Evolutionary conservation across 2,329 filamentous ascomycete species (phyloP).

Genomic region (Mycosphaerella sp.): DNA sequence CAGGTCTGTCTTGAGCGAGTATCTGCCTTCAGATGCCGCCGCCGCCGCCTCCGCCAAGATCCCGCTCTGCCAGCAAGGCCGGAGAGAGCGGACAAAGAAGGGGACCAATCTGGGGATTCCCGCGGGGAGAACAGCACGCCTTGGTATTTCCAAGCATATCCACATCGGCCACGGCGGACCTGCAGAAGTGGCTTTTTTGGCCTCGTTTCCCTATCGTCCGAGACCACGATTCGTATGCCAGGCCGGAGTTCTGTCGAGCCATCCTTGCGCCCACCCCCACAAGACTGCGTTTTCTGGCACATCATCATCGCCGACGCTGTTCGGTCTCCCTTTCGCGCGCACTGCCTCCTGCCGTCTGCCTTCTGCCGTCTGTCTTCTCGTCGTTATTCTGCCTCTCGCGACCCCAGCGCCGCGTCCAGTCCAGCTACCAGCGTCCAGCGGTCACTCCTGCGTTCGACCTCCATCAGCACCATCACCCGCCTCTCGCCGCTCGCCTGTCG

Average conservation of each 20-base stretch:
- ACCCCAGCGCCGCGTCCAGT: neutral
- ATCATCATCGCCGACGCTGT: neutral
- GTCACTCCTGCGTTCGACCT: too few species aligned
- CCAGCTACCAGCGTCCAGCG: too few species aligned
- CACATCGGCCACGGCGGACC: constrained; percentile 1
- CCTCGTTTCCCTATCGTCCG: constrained; percentile 1
- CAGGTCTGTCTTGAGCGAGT: neutral
- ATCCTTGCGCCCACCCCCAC: constrained; percentile 3
- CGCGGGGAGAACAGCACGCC: neutral
- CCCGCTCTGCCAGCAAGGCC: too few species aligned
- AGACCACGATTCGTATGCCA: constrained; percentile 2
- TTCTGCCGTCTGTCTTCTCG: too few species aligned
- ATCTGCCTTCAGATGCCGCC: neutral
- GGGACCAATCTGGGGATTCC: neutral
- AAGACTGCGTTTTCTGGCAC: neutral
- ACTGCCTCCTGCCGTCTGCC: neutral
- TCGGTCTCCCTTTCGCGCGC: neutral
- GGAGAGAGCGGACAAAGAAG: neutral
- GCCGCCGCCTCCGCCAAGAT: neutral
- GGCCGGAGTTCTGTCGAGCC: neutral
- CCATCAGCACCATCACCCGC: neutral
- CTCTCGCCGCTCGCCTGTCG: neutral
- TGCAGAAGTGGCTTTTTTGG: constrained; percentile 2
- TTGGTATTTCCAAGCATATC: neutral
- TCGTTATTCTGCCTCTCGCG: neutral